Evolutionary conservation across 192 early-diverging fungal genomes (phyloP), one percentile per base, ranked within the genome.

Genomic region (Irineochytrium annulatum): DNA sequence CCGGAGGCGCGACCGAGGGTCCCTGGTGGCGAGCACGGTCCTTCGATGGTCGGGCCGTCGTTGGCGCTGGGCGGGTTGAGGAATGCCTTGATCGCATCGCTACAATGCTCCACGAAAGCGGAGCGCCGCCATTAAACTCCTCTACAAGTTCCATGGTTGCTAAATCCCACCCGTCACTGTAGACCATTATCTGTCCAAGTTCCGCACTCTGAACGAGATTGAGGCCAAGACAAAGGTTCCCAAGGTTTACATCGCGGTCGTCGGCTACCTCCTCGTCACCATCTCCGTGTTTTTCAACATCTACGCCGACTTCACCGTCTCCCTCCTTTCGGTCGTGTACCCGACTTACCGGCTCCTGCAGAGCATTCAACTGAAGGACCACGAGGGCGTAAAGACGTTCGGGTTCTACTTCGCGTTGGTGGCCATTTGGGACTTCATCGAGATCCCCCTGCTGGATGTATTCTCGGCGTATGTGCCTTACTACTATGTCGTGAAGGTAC

Each of bases 221-320:
- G 71, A 77, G 57, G 46, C 49, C 24, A 22, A 54, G 28, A 73
- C 71, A 22, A 65, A 67, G 31, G 69, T 77, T 30, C 53, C 62
- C 34, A 77, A 77, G 62, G 72, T 73, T 2, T 71, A 68, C 62
- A 63, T 73, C 41, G 66, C 67, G 22, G 35, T 69, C 3, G 68
- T 54, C 39, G 48, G 67, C 16, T 67, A 73, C 63, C 19, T 70
- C 37, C 44, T 77, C 20, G 59, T 60, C 34, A 67, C 75, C 55
- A 53, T 77, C 57, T 77, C 75, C 14, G 71, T 77, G 11, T 65
- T 77, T 45, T 77, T 77, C 71, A 61, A 77, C 45, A 51, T 77
- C 26, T 57, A 39, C 19, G 70, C 71, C 65, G 64, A 62, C 35
- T 62, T 77, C 51, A 72, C 75, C 29, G 73, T 70, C 26, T 51